These are phyloP conservation scores for Metschnikowia continentalis DNA, from an alignment of 805 yeast genomes.

Conservation along the genomic window DNA sequence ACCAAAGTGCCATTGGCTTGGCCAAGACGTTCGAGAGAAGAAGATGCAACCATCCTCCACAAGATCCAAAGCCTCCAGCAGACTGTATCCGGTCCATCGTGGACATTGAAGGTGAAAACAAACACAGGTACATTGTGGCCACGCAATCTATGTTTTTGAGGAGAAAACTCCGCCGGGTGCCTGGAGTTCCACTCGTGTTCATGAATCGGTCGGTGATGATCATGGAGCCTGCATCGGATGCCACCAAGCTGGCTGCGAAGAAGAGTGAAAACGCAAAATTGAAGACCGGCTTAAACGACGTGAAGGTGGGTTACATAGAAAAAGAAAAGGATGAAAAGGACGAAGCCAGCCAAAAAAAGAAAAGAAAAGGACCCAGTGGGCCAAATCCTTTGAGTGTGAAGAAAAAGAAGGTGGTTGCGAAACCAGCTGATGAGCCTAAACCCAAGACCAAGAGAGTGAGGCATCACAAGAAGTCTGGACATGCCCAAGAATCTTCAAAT, in stretches of 20 bases:
- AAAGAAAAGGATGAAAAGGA: conserved; percentile 19
- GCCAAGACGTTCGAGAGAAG: conserved; percentile 89
- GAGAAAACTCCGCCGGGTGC: conserved; percentile 62
- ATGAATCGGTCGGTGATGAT: conserved; percentile 91
- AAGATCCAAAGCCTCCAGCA: conserved; percentile 55
- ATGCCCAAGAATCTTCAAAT: background rate
- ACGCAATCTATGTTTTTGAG: conserved; percentile 74
- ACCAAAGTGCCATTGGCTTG: conserved; percentile 71
- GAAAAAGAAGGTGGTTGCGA: conserved; percentile 60
- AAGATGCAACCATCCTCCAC: conserved; percentile 79
- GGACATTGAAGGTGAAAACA: conserved; percentile 68
- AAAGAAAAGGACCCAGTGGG: conserved; percentile 67
- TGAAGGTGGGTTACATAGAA: conserved; percentile 41
- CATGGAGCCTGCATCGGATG: conserved; percentile 86
- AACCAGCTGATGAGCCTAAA: background rate
- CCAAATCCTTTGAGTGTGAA: conserved; percentile 91
- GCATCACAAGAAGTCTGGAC: conserved; percentile 10
- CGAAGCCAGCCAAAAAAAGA: conserved; percentile 28
- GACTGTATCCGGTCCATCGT: conserved; percentile 77
- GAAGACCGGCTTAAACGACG: conserved; percentile 72
- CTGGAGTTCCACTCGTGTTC: conserved; percentile 87
- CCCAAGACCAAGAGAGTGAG: conserved; percentile 15
- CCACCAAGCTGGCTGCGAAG: conserved; percentile 43
- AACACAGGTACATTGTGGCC: conserved; percentile 88
- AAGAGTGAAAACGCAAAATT: conserved; percentile 63